Conservation (phyloP, 2,329 filamentous ascomycete genomes). For the Sporothrix pallida region DNA sequence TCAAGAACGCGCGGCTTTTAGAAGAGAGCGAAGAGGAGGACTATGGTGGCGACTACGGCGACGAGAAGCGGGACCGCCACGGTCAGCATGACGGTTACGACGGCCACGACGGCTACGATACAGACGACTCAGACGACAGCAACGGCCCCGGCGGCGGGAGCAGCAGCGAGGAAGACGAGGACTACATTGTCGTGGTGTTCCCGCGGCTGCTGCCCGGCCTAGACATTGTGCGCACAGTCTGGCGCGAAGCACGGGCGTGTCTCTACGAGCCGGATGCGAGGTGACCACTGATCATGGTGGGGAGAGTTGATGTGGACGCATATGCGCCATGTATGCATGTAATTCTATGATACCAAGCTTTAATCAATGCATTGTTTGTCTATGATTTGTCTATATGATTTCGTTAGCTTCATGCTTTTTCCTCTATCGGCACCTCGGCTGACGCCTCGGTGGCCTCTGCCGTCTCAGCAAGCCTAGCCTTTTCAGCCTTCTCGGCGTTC, state of each 20-base stretch:
- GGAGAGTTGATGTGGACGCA: too few relatives aligned
- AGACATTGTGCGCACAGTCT: conserved; percentile 82
- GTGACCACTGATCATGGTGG: background rate
- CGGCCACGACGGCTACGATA: background rate
- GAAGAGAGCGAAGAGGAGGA: conserved; percentile 24
- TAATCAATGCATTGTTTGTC: background rate
- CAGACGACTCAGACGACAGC: background rate
- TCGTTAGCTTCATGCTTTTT: background rate
- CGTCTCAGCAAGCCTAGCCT: background rate
- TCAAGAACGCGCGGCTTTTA: background rate
- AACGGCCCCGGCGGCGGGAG: conserved; percentile 10
- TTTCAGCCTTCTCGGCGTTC: conserved; percentile 39
- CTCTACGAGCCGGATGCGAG: conserved; percentile 65
- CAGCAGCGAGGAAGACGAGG: conserved; percentile 68
- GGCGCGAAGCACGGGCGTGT: conserved; percentile 83
- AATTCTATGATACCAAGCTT: conserved; percentile 27
- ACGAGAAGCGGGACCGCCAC: background rate
- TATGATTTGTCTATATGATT: background rate
- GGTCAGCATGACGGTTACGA: background rate
- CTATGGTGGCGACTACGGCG: background rate
- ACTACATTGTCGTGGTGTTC: conserved; percentile 93
- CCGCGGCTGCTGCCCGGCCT: conserved; percentile 77
- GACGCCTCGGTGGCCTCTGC: background rate
- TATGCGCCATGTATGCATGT: background rate
- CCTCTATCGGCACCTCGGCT: background rate